Conservation (phyloP, 1,284 basidiomycete genomes). For the Pisolithus thermaeus region DNA sequence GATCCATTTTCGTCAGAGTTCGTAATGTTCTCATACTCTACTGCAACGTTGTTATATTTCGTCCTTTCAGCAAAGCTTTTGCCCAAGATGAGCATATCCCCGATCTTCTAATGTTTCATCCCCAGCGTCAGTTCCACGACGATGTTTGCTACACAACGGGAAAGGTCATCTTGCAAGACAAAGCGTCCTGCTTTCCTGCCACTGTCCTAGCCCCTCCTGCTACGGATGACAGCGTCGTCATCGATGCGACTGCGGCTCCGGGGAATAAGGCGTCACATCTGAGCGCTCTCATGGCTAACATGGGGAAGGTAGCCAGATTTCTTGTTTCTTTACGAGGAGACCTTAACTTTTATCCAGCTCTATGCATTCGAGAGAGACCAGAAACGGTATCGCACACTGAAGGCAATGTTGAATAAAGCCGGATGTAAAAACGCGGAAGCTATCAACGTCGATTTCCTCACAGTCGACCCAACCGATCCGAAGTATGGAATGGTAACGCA, state of each 20-base stretch:
- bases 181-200: conserved; percentile 96
- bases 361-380: conserved; percentile 85
- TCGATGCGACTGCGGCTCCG: conserved; percentile 95
- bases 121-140: conserved; percentile 54
- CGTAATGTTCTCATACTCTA: conserved; percentile 18
- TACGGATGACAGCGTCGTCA: conserved; percentile 50
- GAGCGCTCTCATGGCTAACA: conserved; percentile 78
- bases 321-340: neutral
- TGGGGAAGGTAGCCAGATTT: conserved; percentile 57
- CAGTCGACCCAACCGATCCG: conserved; percentile 56
- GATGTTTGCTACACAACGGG: conserved; percentile 66
- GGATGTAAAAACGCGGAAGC: conserved; percentile 75
- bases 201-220: conserved; percentile 65
- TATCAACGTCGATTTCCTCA: conserved; percentile 75
- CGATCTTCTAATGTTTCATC: conserved; percentile 75
- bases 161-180: conserved; percentile 91
- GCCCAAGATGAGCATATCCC: conserved; percentile 74
- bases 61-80: conserved; percentile 49
- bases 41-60: conserved; percentile 5
- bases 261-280: conserved; percentile 98
- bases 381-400: conserved; percentile 74
- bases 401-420: conserved; percentile 77
- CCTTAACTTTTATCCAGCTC: conserved; percentile 39
- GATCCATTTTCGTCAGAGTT: conserved; percentile 49
- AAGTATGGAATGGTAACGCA: conserved; percentile 69